Percentiles rank a stretch among this genome's conserved stretches.
Evolutionary conservation across 805 yeast genomes (phyloP).

Genomic region (Barnettozyma botsteinii): DNA sequence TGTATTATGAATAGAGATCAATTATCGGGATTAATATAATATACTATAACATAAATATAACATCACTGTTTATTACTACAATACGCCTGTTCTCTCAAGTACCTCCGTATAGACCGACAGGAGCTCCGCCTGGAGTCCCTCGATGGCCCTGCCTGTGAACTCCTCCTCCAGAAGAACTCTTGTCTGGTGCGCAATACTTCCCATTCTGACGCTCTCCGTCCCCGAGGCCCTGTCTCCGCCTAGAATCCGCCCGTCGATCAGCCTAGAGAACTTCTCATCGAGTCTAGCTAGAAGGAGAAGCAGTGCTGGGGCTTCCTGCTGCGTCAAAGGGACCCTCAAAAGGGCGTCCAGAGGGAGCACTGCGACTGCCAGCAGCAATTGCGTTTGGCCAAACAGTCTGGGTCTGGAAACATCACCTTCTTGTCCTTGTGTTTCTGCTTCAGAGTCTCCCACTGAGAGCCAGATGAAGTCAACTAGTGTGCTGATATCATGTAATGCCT

Average conservation of each 20-base stretch:
- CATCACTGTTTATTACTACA: neutral
- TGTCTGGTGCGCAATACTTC: constrained; percentile 44
- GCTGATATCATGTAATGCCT: constrained; percentile 41
- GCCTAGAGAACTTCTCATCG: constrained; percentile 35
- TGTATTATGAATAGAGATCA: neutral
- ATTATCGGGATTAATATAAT: neutral
- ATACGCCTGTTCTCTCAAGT: constrained; percentile 30
- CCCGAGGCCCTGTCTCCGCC: constrained; percentile 32
- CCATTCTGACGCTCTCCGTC: constrained; percentile 42
- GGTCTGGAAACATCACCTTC: too few relatives aligned
- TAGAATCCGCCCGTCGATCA: constrained; percentile 32
- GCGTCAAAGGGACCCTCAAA: constrained; percentile 33
- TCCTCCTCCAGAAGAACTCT: constrained; percentile 36
- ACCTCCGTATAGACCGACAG: constrained; percentile 38
- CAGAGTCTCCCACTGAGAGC: constrained; percentile 50
- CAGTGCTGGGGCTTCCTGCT: constrained; percentile 28
- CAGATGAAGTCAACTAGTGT: constrained; percentile 51
- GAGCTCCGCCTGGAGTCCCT: constrained; percentile 40
- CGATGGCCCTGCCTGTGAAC: constrained; percentile 30
- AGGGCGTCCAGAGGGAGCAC: constrained; percentile 64
- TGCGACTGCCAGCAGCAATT: constrained; percentile 55
- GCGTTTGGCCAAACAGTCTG: constrained; percentile 49
- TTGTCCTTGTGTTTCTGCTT: neutral
- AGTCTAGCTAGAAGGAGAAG: constrained; percentile 34
- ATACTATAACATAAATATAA: too few relatives aligned